Conservation (phyloP, 768 basidiomycete genomes). For the Boletus fagicola region DNA sequence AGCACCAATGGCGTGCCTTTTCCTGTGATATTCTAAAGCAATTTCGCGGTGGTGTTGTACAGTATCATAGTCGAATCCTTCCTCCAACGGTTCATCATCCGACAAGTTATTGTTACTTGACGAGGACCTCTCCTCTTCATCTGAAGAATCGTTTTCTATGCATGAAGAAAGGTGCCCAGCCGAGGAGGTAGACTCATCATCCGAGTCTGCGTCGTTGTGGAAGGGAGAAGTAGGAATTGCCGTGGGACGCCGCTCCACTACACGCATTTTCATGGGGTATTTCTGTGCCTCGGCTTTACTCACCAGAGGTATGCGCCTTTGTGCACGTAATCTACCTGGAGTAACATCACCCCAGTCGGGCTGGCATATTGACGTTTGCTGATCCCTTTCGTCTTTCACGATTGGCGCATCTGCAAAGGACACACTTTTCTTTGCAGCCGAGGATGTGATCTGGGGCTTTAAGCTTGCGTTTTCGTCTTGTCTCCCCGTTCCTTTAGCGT, state of each 20-base stretch:
- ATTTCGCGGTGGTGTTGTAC: slow-evolving; percentile 74
- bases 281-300: slow-evolving; percentile 32
- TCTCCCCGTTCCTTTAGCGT: slow-evolving; percentile 35
- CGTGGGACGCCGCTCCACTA: slow-evolving; percentile 61
- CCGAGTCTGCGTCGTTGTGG: slow-evolving; percentile 48
- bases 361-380: slow-evolving; percentile 6
- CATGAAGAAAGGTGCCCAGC: slow-evolving; percentile 34
- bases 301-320: slow-evolving; percentile 36
- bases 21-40: slow-evolving; percentile 66
- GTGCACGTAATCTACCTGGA: slow-evolving; percentile 46
- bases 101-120: slow-evolving; percentile 28
- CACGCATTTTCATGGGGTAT: slow-evolving; percentile 62
- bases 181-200: slow-evolving; percentile 60
- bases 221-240: slow-evolving; percentile 16
- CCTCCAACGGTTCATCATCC: slow-evolving; percentile 43
- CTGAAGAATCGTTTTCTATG: slow-evolving; percentile 27
- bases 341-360: slow-evolving; percentile 56
- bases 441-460: slow-evolving; percentile 28
- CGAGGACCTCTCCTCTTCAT: slow-evolving; percentile 18
- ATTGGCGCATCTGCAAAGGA: slow-evolving; percentile 53
- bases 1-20: slow-evolving; percentile 54
- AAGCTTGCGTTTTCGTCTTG: slow-evolving; percentile 30
- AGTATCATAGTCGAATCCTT: slow-evolving; percentile 57
- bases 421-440: slow-evolving; percentile 59
- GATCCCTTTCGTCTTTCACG: slow-evolving; percentile 17